phyloP scores from a whole-genome alignment of 257 asterid species.

The Dorcoceras hygrometricum region DNA sequence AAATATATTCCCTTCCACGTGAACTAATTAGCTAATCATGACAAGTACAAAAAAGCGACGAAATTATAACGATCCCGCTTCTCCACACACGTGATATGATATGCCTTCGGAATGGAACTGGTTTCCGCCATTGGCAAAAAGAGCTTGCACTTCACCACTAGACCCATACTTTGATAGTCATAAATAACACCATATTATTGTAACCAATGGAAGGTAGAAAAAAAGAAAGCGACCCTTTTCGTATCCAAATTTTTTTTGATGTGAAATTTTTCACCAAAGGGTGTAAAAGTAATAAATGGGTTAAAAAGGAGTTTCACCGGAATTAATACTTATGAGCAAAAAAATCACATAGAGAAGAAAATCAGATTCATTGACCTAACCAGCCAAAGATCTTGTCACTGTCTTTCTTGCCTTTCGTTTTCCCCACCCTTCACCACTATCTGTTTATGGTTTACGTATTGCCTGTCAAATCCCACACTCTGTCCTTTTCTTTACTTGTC shows the following conservation, averaged over 20 bases:
- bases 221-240: conserved; percentile 13
- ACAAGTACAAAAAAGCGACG: not conserved
- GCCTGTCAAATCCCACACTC: not conserved
- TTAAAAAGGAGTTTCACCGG: conserved; percentile 28
- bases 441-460: conserved; percentile 1
- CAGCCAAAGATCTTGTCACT: conserved; percentile 35
- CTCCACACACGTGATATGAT: not conserved
- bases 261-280: conserved; percentile 47
- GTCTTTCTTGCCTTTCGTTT: conserved; percentile 34
- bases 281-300: conserved; percentile 42
- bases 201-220: not conserved
- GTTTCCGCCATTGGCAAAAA: not conserved
- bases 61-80: not conserved
- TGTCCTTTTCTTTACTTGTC: not conserved
- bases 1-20: no score
- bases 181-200: no score
- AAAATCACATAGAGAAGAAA: no score
- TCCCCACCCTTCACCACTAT: conserved; percentile 15
- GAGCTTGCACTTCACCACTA: not conserved
- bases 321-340: conserved; percentile 17
- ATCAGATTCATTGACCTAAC: conserved; percentile 27
- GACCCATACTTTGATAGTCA: not conserved
- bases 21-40: no score
- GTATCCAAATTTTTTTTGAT: conserved; percentile 25
- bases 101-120: not conserved